phyloP scores from a whole-genome alignment of 139 green algal species.

The Chlorella ohadii region DNA sequence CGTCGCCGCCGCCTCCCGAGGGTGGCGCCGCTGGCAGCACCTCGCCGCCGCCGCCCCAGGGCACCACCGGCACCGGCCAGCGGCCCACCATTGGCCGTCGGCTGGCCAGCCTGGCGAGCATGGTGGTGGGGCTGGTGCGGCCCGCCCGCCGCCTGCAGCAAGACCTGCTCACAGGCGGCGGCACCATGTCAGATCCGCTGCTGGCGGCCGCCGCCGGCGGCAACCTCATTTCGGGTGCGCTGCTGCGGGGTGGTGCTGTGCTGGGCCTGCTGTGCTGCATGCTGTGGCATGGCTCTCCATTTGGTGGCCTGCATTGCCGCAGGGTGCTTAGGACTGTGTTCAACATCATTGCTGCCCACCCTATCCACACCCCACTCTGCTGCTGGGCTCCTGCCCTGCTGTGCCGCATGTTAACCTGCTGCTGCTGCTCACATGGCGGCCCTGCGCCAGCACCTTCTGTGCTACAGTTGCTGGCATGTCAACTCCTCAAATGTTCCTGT shows the following conservation, averaged over 20 bases:
- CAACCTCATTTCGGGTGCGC: not conserved
- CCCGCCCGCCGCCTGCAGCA: not conserved
- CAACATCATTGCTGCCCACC: no score
- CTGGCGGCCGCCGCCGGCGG: not conserved
- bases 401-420: no score
- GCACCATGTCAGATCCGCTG: not conserved
- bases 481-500: no score
- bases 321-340: no score
- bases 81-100: constrained; percentile 7
- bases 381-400: no score
- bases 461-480: no score
- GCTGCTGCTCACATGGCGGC: no score
- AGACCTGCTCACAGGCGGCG: not conserved
- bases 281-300: no score
- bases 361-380: no score
- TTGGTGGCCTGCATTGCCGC: no score
- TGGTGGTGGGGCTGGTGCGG: not conserved
- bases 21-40: not conserved
- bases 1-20: not conserved
- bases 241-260: not conserved
- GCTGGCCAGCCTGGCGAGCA: not conserved
- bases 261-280: not conserved
- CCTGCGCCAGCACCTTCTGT: no score
- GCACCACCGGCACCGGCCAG: not conserved
- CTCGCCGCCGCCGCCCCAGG: not conserved